These are phyloP conservation scores for Colletotrichum limetticola DNA, from an alignment of 2,329 filamentous ascomycete genomes.

Conservation along the genomic window DNA sequence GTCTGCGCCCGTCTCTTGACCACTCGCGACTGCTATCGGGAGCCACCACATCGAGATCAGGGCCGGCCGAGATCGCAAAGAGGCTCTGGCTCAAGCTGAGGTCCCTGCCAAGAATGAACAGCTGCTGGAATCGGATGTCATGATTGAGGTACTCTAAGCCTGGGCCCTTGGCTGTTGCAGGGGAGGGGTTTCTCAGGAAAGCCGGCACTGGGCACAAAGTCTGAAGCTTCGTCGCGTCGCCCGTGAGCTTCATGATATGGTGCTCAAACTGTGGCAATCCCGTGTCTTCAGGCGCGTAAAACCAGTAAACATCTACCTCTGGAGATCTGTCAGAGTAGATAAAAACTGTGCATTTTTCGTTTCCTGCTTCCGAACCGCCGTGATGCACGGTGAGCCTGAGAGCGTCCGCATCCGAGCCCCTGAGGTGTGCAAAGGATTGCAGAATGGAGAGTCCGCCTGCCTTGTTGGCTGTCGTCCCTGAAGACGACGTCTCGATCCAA, in stretches of 20 bases:
- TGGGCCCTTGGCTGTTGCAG: conserved; percentile 1
- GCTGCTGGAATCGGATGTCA: conserved; percentile 28
- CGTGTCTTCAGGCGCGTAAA: conserved; percentile 39
- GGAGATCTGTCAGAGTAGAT: conserved; percentile 44
- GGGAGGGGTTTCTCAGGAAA: not conserved
- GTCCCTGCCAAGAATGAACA: conserved; percentile 29
- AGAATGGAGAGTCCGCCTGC: conserved; percentile 42
- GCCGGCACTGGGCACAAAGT: conserved; percentile 26
- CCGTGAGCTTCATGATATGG: conserved; percentile 39
- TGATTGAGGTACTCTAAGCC: conserved; percentile 11
- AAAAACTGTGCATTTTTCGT: conserved; percentile 43
- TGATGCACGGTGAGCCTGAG: conserved; percentile 52
- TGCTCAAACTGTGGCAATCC: conserved; percentile 51
- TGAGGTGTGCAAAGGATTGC: conserved; percentile 57
- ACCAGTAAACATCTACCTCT: conserved; percentile 50
- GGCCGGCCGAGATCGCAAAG: conserved; percentile 17
- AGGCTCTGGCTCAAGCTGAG: conserved; percentile 25
- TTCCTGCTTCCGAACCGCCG: conserved; percentile 28
- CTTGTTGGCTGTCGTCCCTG: conserved; percentile 30
- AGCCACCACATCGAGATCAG: conserved; percentile 10
- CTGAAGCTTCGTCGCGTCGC: conserved; percentile 13
- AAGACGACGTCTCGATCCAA: conserved; percentile 55
- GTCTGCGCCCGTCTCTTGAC: conserved; percentile 7
- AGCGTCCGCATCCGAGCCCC: conserved; percentile 48
- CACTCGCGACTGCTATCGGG: conserved; percentile 28